Percentiles rank a stretch among this genome's conserved stretches.
phyloP scores from a whole-genome alignment of 768 basidiomycete species.

The Fomitopsis pulvina region DNA sequence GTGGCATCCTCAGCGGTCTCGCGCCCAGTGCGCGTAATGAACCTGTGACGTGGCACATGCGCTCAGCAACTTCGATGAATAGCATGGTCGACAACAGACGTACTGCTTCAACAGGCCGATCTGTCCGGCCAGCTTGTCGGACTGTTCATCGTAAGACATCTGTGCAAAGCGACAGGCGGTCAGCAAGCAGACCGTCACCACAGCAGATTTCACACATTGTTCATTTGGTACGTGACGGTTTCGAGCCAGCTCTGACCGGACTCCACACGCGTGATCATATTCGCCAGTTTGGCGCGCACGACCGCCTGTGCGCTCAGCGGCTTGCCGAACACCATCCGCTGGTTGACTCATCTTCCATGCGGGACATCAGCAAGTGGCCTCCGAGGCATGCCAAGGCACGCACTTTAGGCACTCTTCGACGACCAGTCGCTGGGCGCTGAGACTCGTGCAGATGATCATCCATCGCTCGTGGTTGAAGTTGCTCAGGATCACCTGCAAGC shows the following conservation, averaged over 20 bases:
- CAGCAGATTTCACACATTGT: conserved; percentile 45
- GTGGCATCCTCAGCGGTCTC: conserved; percentile 73
- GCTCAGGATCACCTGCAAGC: conserved; percentile 75
- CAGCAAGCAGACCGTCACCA: neutral
- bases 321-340: conserved; percentile 88
- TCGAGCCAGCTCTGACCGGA: conserved; percentile 86
- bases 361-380: conserved; percentile 16
- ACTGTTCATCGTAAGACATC: conserved; percentile 85
- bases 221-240: conserved; percentile 87
- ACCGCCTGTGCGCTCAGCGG: conserved; percentile 78
- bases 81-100: conserved; percentile 20
- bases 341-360: conserved; percentile 71
- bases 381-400: conserved; percentile 10
- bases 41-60: conserved; percentile 33
- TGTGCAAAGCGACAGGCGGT: conserved; percentile 23
- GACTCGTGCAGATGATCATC: conserved; percentile 72
- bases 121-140: conserved; percentile 79
- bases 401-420: conserved; percentile 91
- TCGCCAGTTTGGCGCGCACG: conserved; percentile 79
- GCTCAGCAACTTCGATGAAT: neutral
- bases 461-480: conserved; percentile 91
- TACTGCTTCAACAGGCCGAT: conserved; percentile 89
- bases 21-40: conserved; percentile 56
- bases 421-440: conserved; percentile 69
- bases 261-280: conserved; percentile 89